Base-by-base conservation (phyloP, 257 asterid genomes). In the Scutellaria minor region DNA sequence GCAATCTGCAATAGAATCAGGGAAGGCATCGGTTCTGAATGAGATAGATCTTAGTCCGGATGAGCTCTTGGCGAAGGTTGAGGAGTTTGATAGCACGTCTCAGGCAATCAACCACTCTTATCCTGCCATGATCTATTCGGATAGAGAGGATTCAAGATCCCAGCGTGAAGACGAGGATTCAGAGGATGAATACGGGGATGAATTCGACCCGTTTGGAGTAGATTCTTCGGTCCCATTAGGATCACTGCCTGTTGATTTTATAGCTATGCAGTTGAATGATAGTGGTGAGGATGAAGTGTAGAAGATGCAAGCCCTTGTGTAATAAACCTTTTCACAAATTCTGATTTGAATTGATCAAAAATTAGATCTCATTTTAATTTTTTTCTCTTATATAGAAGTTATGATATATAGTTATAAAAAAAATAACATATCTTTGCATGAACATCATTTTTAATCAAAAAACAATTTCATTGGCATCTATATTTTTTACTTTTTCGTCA, bases 41-140 rank as follows among this genome's bases (percentile, higher is more conserved):
- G 85, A 85, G 72, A 73, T 78, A 13, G 72, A 87, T 65, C 87
- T 90, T 20, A 81, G 77, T 46, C 98, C 97, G 0, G 97, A 90
- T 70, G 92, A 85, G 57, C 97, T 95, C 9, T 46, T 92, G 79
- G 81, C 83, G 61, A 83, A 82, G 77, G 92, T 95, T 70, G 98
- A 95, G 81, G 92, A 87, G 60, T 92, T 95, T n/a, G 91, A 80
- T 8, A 80, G 74, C 74, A 41, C 61, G 14, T 83, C 94, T 18
- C 97, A 85, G 81, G 89, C 92, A 52, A 61, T 74, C 37, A 90
- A 79, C 51, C 96, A 94, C 84, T 84, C 99, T 0, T 90, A 85
- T 62, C 95, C 96, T 4, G 97, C 93, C 56, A 62, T 75, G 47
- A 82, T 88, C 47, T 66, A 83, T 60, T 70, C 91, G 14, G 65